These are phyloP conservation scores for Mycena citricolor DNA, from an alignment of 1,284 basidiomycete species.

Conservation along the genomic window DNA sequence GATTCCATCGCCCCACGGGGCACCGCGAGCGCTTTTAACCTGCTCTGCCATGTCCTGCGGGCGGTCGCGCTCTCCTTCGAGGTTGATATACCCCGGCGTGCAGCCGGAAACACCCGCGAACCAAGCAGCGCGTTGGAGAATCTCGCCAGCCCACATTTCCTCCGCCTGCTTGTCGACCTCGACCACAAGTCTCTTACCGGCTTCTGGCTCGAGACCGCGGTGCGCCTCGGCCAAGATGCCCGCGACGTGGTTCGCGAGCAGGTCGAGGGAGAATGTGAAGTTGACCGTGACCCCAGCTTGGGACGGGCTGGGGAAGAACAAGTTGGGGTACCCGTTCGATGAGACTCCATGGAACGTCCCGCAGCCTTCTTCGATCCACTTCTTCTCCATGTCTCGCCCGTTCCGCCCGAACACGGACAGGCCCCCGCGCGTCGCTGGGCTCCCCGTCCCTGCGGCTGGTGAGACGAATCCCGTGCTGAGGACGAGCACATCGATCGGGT, in stretches of 20 bases:
- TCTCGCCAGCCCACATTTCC: slow-evolving; percentile 17
- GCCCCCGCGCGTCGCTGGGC: slow-evolving; percentile 1
- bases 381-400: slow-evolving; percentile 16
- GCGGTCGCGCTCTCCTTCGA: slow-evolving; percentile 7
- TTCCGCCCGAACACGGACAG: slow-evolving; percentile 14
- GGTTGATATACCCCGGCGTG: slow-evolving; percentile 21
- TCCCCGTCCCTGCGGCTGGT: background rate
- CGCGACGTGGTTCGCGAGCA: slow-evolving; percentile 13
- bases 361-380: slow-evolving; percentile 15
- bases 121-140: slow-evolving; percentile 12
- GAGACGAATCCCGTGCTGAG: slow-evolving; percentile 19
- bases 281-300: slow-evolving; percentile 16
- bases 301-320: slow-evolving; percentile 17
- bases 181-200: slow-evolving; percentile 3
- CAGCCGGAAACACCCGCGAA: slow-evolving; percentile 18
- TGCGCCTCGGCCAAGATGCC: slow-evolving; percentile 12
- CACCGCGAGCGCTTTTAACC: slow-evolving; percentile 17
- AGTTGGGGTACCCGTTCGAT: slow-evolving; percentile 21
- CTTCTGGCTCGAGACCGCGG: background rate
- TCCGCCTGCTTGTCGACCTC: slow-evolving; percentile 17
- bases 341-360: slow-evolving; percentile 21
- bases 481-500: slow-evolving; percentile 23
- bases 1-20: slow-evolving; percentile 17
- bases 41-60: slow-evolving; percentile 1
- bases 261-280: slow-evolving; percentile 4